Conservation (phyloP, 768 basidiomycete genomes). For the Boletus tylopilopsis region DNA sequence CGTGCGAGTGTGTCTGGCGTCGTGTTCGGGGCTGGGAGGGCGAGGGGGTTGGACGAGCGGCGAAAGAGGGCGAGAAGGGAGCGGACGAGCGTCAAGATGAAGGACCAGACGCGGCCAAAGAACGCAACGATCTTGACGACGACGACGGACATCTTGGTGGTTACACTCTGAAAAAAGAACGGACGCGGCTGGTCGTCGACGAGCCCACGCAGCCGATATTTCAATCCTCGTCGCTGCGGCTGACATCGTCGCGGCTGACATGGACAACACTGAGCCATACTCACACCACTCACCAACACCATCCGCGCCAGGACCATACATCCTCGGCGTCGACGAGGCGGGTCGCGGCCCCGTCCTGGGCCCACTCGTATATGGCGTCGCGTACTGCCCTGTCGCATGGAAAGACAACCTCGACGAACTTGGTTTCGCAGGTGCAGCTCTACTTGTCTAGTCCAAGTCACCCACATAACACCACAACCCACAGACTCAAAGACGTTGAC, state of each 20-base stretch:
- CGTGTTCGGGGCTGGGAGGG: constrained; percentile 5
- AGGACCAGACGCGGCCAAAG: constrained; percentile 16
- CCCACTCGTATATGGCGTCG: constrained; percentile 93
- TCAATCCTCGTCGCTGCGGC: constrained; percentile 1
- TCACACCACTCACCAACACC: constrained; percentile 74
- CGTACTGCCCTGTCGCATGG: constrained; percentile 85
- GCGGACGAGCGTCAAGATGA: constrained; percentile 26
- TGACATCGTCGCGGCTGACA: constrained; percentile 14
- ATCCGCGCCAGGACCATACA: constrained; percentile 72
- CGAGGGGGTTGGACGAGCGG: constrained; percentile 8
- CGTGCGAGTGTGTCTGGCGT: constrained; percentile 8
- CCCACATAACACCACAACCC: background rate
- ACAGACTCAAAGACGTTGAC: constrained; percentile 92
- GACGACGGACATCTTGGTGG: too few relatives aligned
- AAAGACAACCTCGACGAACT: constrained; percentile 67
- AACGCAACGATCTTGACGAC: too few relatives aligned
- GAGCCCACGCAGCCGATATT: background rate
- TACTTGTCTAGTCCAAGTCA: background rate
- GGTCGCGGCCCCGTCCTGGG: constrained; percentile 95
- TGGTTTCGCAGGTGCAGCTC: constrained; percentile 80
- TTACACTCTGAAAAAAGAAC: too few relatives aligned
- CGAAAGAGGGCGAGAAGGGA: constrained; percentile 24
- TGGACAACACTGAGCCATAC: constrained; percentile 51
- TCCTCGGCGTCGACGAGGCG: constrained; percentile 98
- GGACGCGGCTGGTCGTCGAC: too few relatives aligned